Evolutionary conservation across 2,329 filamentous ascomycete species (phyloP).

Genomic region (Epichloe aotearoae): DNA sequence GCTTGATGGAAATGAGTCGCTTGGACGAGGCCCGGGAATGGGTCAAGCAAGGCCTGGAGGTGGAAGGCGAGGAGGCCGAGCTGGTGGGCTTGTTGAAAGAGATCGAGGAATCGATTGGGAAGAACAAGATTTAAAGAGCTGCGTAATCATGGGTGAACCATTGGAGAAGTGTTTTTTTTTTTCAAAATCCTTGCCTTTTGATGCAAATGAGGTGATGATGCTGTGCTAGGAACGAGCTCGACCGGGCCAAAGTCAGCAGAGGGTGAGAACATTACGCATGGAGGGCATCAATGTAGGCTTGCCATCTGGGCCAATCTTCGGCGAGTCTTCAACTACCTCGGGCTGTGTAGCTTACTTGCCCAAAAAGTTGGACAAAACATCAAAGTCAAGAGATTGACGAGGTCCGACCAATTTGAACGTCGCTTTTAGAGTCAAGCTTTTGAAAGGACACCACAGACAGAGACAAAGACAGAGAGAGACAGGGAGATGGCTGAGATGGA

Average conservation of each 20-base stretch:
- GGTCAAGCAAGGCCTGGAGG: conserved; percentile 64
- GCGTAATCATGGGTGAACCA: background rate
- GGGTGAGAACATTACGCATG: background rate
- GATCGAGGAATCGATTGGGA: conserved; percentile 35
- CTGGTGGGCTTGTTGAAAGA: conserved; percentile 51
- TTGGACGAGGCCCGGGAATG: conserved; percentile 71
- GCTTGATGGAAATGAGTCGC: conserved; percentile 80
- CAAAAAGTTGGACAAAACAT: too few species aligned
- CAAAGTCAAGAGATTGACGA: too few species aligned
- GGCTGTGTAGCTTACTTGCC: too few species aligned
- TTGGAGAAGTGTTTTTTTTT: too few species aligned
- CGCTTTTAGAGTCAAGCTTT: background rate
- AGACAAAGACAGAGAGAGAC: too few species aligned
- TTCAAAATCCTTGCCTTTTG: too few species aligned
- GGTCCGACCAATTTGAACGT: too few species aligned
- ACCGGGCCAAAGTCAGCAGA: too few species aligned
- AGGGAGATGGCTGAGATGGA: background rate
- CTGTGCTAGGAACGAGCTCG: background rate
- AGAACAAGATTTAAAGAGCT: conserved; percentile 18
- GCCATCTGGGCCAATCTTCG: too few species aligned
- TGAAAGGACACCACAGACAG: background rate
- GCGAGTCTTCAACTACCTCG: too few species aligned
- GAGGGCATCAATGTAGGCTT: background rate
- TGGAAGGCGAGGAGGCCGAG: conserved; percentile 60
- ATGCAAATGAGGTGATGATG: background rate